phyloP scores from a whole-genome alignment of 2,329 filamentous ascomycete species.

The Sclerotinia glacialis region DNA sequence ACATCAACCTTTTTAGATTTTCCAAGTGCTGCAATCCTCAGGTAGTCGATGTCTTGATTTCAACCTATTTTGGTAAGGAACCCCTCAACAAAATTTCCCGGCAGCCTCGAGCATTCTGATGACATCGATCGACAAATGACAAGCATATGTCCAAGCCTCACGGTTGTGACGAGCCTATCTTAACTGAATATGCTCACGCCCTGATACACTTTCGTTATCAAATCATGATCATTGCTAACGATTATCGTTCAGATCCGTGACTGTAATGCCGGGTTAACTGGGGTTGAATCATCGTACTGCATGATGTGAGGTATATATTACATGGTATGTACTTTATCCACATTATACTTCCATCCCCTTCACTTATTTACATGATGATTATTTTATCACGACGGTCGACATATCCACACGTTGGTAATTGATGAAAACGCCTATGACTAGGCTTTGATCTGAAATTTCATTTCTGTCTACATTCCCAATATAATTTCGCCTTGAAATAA shows the following conservation, averaged over 20 bases:
- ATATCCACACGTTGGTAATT: constrained; percentile 67
- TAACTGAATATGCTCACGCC: constrained; percentile 44
- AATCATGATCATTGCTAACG: constrained; percentile 25
- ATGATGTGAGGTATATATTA: background rate
- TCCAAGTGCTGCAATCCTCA: background rate
- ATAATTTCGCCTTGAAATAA: background rate
- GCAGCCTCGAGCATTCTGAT: constrained; percentile 59
- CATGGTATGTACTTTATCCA: constrained; percentile 25
- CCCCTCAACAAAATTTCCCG: constrained; percentile 24
- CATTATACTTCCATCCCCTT: constrained; percentile 8
- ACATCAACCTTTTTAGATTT: background rate
- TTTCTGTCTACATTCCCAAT: background rate
- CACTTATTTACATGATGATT: constrained; percentile 62
- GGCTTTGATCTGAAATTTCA: constrained; percentile 48
- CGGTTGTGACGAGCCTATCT: constrained; percentile 54
- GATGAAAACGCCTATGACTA: constrained; percentile 80
- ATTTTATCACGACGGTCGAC: constrained; percentile 84
- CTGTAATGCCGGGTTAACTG: background rate
- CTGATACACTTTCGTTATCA: constrained; percentile 11
- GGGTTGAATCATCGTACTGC: background rate
- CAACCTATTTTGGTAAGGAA: constrained; percentile 14
- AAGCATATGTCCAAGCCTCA: constrained; percentile 95
- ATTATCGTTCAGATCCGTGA: background rate
- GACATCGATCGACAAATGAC: constrained; percentile 79
- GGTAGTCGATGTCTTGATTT: too few relatives aligned